Conservation (phyloP, 2,329 filamentous ascomycete species). For the Colletotrichum filicis region DNA sequence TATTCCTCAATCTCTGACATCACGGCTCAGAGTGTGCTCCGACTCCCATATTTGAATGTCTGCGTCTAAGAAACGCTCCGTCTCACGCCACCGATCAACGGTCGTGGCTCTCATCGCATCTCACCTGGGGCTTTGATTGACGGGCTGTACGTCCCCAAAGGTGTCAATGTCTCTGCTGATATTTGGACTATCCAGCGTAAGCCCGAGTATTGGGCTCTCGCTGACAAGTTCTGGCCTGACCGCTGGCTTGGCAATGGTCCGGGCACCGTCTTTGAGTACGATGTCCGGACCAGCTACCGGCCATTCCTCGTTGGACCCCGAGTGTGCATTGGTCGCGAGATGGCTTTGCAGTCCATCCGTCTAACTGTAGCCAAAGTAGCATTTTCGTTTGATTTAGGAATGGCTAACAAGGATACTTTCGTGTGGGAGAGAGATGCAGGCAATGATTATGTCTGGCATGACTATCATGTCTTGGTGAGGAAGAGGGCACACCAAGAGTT, state of each 20-base stretch:
- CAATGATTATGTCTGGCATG: slow-evolving; percentile 22
- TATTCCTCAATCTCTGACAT: background rate
- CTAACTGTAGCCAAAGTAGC: slow-evolving; percentile 18
- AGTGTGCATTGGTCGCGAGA: slow-evolving; percentile 25
- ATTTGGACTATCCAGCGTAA: slow-evolving; percentile 48
- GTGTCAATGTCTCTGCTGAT: slow-evolving; percentile 15
- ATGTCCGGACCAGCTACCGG: slow-evolving; percentile 19
- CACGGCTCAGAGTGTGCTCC: background rate
- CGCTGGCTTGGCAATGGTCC: slow-evolving; percentile 49
- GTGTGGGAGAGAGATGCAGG: slow-evolving; percentile 25
- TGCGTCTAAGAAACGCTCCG: slow-evolving; percentile 67
- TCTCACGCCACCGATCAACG: slow-evolving; percentile 59
- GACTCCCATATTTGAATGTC: slow-evolving; percentile 44
- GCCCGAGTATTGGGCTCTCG: slow-evolving; percentile 52
- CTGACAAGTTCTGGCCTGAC: slow-evolving; percentile 58
- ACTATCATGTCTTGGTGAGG: background rate
- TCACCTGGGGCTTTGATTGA: background rate
- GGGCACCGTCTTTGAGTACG: slow-evolving; percentile 9
- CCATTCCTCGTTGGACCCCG: slow-evolving; percentile 16
- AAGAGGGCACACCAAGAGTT: background rate
- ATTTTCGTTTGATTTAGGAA: background rate
- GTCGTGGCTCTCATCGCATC: slow-evolving; percentile 9
- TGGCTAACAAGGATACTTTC: slow-evolving; percentile 3
- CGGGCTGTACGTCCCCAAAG: slow-evolving; percentile 7
- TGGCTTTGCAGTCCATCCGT: slow-evolving; percentile 22